phyloP scores from a whole-genome alignment of 1,139 yeast genomes.

The Pichia sp. region DNA sequence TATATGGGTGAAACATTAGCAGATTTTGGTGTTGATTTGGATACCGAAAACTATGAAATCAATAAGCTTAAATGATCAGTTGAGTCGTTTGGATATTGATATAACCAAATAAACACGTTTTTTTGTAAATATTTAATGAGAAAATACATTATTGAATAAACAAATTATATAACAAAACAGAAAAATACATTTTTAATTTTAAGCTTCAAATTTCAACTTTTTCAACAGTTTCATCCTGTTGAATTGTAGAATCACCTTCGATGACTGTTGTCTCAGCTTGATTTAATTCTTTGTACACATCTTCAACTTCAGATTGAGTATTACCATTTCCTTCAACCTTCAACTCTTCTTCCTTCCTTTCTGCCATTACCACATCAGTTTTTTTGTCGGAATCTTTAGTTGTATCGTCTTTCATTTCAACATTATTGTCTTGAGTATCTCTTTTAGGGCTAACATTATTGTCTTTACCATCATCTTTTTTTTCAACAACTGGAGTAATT shows the following conservation, averaged over 20 bases:
- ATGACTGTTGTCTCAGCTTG: conserved; percentile 15
- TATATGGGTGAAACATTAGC: conserved; percentile 73
- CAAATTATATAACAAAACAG: conserved; percentile 1
- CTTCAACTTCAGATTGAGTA: neutral
- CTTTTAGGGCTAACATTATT: conserved; percentile 11
- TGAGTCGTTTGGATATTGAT: too few relatives aligned
- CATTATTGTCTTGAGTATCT: conserved; percentile 2
- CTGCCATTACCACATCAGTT: neutral
- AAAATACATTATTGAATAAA: neutral
- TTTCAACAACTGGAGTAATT: conserved; percentile 6
- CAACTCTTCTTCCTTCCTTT: neutral
- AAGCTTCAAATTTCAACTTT: conserved; percentile 11
- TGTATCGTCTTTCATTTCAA: neutral
- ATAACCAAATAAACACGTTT: neutral
- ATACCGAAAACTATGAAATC: conserved; percentile 40
- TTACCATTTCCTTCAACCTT: neutral
- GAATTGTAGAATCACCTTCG: conserved; percentile 33
- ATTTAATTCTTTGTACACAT: neutral
- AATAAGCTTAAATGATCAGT: conserved; percentile 7
- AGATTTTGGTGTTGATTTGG: conserved; percentile 85
- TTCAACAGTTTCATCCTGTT: conserved; percentile 22
- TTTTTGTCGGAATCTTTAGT: conserved; percentile 1
- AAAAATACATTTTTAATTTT: neutral
- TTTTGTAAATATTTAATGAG: neutral
- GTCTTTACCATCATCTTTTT: conserved; percentile 16